phyloP scores from a whole-genome alignment of 352 stramenopile genomes.

The Pythium dissotocum region DNA sequence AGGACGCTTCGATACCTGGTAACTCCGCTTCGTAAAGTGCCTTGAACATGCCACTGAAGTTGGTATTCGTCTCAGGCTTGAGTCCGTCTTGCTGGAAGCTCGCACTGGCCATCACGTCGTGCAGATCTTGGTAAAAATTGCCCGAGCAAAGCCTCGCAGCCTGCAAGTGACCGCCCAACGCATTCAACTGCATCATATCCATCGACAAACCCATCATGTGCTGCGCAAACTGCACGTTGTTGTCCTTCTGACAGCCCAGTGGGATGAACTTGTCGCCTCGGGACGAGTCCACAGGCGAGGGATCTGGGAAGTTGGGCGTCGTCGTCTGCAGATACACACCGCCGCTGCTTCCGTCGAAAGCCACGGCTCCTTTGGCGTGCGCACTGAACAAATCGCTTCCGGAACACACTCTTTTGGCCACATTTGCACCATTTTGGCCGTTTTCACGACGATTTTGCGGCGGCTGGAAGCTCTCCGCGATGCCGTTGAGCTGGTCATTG shows the following conservation, averaged over 20 bases:
- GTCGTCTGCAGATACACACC: slow-evolving; percentile 79
- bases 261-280: slow-evolving; percentile 45
- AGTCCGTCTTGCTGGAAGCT: slow-evolving; percentile 41
- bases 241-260: slow-evolving; percentile 70
- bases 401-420: slow-evolving; percentile 36
- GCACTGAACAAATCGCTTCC: slow-evolving; percentile 62
- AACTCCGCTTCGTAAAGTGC: slow-evolving; percentile 48
- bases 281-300: slow-evolving; percentile 25
- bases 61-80: slow-evolving; percentile 29
- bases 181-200: slow-evolving; percentile 36
- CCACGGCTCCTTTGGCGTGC: slow-evolving; percentile 71
- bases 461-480: slow-evolving; percentile 32
- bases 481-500: slow-evolving; percentile 79
- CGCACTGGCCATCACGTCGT: slow-evolving; percentile 39
- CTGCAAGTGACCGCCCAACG: slow-evolving; percentile 49
- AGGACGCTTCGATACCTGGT: slow-evolving; percentile 25
- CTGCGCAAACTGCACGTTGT: slow-evolving; percentile 80
- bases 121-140: slow-evolving; percentile 63
- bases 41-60: slow-evolving; percentile 45
- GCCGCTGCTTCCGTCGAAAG: slow-evolving; percentile 42
- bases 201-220: slow-evolving; percentile 71
- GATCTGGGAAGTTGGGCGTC: slow-evolving; percentile 77
- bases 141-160: slow-evolving; percentile 65
- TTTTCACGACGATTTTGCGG: not conserved
- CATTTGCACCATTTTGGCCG: not conserved